phyloP scores from a whole-genome alignment of 257 asterid species.

The Verbena officinalis region DNA sequence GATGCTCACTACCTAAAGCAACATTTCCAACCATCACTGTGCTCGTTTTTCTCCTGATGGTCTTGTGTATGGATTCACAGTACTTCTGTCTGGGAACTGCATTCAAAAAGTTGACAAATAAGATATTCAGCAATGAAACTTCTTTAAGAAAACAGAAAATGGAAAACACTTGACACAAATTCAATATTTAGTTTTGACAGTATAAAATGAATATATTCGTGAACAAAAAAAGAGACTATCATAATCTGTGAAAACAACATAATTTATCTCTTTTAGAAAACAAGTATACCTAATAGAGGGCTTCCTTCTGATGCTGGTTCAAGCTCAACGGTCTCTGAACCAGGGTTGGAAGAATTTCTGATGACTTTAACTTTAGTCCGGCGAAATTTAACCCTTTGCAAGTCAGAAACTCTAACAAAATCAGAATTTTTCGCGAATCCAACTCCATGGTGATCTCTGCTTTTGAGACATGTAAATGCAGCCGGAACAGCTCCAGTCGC shows the following conservation, averaged over 20 bases:
- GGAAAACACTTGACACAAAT: conserved; percentile 16
- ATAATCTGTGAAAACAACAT: not conserved
- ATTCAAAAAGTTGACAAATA: not conserved
- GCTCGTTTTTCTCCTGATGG: conserved; percentile 34
- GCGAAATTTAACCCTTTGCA: conserved; percentile 6
- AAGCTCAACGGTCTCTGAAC: not conserved
- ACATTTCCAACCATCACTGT: conserved; percentile 78
- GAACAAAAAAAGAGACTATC: not conserved
- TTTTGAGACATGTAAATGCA: conserved; percentile 1
- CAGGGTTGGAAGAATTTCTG: not conserved
- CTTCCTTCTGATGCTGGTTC: conserved; percentile 6
- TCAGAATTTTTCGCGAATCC: not conserved
- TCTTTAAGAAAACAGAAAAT: not conserved
- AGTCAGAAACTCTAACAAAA: not conserved
- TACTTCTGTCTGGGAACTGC: conserved; percentile 48
- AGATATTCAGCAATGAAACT: not conserved
- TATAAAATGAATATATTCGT: not conserved
- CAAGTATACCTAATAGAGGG: conserved; percentile 1
- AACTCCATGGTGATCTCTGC: not conserved
- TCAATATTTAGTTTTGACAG: conserved; percentile 27
- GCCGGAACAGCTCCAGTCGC: conserved; percentile 12
- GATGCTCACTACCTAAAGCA: conserved; percentile 52
- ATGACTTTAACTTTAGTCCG: not conserved
- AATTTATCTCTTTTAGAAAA: not conserved
- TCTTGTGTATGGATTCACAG: conserved; percentile 59